Evolutionary conservation across 768 basidiomycete species (phyloP), one percentile per base, ranked within the genome.

Genomic region (Pulveroboletus sp.): DNA sequence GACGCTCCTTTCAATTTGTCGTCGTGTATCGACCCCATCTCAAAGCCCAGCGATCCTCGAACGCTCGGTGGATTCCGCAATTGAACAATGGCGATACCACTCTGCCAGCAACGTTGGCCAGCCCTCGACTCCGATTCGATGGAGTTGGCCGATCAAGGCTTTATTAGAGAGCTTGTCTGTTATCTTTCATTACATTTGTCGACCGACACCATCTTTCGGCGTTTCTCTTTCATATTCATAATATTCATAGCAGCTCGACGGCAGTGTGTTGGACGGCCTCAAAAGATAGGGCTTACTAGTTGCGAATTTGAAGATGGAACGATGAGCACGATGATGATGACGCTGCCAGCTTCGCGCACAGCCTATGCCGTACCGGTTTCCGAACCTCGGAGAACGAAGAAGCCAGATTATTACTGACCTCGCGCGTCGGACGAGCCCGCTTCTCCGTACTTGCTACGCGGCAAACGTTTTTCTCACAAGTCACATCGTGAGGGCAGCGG

Each of bases 61-160:
- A 47, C 42, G 10, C 13, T 22, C 26, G 13, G 20, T 30, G 16
- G 58, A 57, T 49, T 10, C 45, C 19, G 17, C 48, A 38, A 49
- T 47, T 29, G 40, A 30, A n/a, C 46, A 46, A 43, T 49, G 26
- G 32, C 26, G 43, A 53, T 40, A 41, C 43, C 49, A 13, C 11
- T 32, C 14, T 14, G 8, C 29, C 31, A 23, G 16, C 24, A 54
- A 53, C 43, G 40, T 44, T 49, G 31, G 5, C 22, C 3, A 13
- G 4, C 13, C 10, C 42, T 24, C 40, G 40, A 41, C 48, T 48
- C 60, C 60, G 60, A 50, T n/a, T 39, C 59, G 55, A 54, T 39
- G 48, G 45, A 32, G 23, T n/a, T 36, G 41, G 23, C 32, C 42
- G 45, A 57, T 54, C 27, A 26, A 7, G 38, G n/a, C n/a, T 22